Evolutionary conservation across 345 rosid species (phyloP), one percentile per base, ranked within the genome.

Genomic region (Cardamine occulta): DNA sequence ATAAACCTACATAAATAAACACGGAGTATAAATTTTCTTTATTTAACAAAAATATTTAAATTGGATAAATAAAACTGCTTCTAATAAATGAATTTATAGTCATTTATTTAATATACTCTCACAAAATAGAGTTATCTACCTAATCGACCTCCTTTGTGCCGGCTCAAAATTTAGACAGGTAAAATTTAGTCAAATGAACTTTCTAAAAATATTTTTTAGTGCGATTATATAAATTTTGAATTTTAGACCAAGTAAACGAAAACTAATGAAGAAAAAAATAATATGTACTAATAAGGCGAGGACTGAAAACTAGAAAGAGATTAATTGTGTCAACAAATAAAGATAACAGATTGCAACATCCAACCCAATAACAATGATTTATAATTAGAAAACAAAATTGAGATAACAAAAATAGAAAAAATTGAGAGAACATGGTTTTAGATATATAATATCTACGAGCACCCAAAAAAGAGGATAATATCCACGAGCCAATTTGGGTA

Each of bases 241-340:
- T 19, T 21, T 9, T 45, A 37, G 66, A 70, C 66, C 32, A 14
- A 61, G 11, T 62, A 26, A 37, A 61, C 23, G 23, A 9, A 45
- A 4, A 17, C 54, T 51, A 72, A 52, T 51, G 53, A 63, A 72
- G n/a, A 28, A 45, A 48, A 64, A 45, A 13, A 31, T 17, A 74
- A 21, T 63, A 34, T 56, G 72, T 45, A 44, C 65, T 44, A 29
- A 55, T 65, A 65, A 55, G 28, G 58, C 23, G 78, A 65, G 19
- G 66, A 56, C 59, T 19, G 7, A 65, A 66, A 51, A 57, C 58
- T 65, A 34, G 29, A 65, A 74, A 44, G 26, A 42, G 24, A 23
- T 14, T 28, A 56, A 13, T 45, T 55, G 65, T 45, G 72, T 74
- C 72, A 56, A 74, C 72, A 64, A 63, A 65, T 44, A 55, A 45